These are phyloP conservation scores for Colletotrichum australisinense DNA, from an alignment of 2,329 filamentous ascomycete species.

Conservation along the genomic window DNA sequence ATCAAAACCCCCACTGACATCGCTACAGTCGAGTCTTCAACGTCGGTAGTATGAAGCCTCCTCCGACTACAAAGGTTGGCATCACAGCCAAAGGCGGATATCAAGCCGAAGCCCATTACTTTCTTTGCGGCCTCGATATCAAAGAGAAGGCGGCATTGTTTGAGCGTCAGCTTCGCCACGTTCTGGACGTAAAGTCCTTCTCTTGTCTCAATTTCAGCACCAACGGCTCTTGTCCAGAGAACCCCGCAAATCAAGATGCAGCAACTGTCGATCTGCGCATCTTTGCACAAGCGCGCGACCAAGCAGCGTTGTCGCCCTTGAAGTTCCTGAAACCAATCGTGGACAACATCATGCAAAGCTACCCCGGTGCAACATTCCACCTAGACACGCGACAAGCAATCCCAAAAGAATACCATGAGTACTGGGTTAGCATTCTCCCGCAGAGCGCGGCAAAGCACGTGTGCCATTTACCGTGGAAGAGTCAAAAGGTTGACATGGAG, in stretches of 20 bases:
- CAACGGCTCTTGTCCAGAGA: conserved; percentile 49
- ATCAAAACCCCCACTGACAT: background rate
- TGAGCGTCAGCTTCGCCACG: conserved; percentile 50
- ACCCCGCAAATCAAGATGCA: conserved; percentile 56
- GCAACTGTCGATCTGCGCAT: conserved; percentile 61
- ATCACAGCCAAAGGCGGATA: conserved; percentile 57
- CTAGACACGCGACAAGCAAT: conserved; percentile 47
- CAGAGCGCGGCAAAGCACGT: conserved; percentile 39
- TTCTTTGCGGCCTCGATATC: conserved; percentile 56
- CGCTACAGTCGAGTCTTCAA: conserved; percentile 28
- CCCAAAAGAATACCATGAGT: conserved; percentile 40
- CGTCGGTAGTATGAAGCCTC: conserved; percentile 43
- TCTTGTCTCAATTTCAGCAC: conserved; percentile 46
- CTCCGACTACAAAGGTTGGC: conserved; percentile 52
- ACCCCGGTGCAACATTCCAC: conserved; percentile 53
- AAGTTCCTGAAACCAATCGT: conserved; percentile 53
- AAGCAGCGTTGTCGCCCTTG: conserved; percentile 46
- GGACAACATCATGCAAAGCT: conserved; percentile 55
- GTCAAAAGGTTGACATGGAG: conserved; percentile 30
- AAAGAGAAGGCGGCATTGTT: conserved; percentile 55
- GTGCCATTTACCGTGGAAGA: conserved; percentile 41
- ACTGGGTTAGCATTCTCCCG: conserved; percentile 39
- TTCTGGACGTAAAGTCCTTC: conserved; percentile 47
- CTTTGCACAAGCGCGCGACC: conserved; percentile 56
- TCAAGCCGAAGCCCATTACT: conserved; percentile 58